Evolutionary conservation across 2,329 filamentous ascomycete species (phyloP).

Genomic region (Phoma sp.): DNA sequence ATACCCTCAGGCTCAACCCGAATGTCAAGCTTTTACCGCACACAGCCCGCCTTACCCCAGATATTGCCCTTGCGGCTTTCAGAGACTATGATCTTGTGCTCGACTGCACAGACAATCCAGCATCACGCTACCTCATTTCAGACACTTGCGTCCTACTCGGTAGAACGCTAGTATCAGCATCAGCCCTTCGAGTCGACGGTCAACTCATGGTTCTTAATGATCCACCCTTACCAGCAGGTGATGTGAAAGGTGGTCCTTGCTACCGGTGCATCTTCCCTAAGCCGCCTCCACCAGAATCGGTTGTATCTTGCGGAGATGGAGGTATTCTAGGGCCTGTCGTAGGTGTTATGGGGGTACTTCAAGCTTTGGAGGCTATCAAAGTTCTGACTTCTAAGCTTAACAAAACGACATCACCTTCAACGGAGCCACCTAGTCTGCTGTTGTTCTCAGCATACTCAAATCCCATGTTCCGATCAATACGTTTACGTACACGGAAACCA

Average conservation of each 20-base stretch:
- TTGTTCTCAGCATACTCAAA: constrained; percentile 64
- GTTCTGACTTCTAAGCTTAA: constrained; percentile 63
- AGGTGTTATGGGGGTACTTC: constrained; percentile 89
- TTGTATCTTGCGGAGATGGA: constrained; percentile 88
- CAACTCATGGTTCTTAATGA: constrained; percentile 90
- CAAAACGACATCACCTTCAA: constrained; percentile 13
- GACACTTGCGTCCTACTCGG: constrained; percentile 82
- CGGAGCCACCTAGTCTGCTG: constrained; percentile 53
- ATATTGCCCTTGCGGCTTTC: constrained; percentile 73
- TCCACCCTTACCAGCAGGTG: constrained; percentile 69
- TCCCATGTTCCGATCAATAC: constrained; percentile 74
- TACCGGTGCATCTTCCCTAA: constrained; percentile 93
- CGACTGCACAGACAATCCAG: constrained; percentile 94
- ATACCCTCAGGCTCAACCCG: constrained; percentile 71
- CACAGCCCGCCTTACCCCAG: constrained; percentile 69
- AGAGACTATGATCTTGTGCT: constrained; percentile 80
- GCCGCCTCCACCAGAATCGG: constrained; percentile 82
- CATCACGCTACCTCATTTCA: constrained; percentile 89
- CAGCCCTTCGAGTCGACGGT: constrained; percentile 85
- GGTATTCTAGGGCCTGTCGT: constrained; percentile 93
- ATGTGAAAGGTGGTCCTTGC: constrained; percentile 75
- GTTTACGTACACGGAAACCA: constrained; percentile 71
- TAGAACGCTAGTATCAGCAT: constrained; percentile 86
- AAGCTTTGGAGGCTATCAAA: constrained; percentile 89
- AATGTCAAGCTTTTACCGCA: constrained; percentile 70